These are phyloP conservation scores for Saturnispora besseyi DNA, from an alignment of 805 yeast genomes.

Conservation along the genomic window DNA sequence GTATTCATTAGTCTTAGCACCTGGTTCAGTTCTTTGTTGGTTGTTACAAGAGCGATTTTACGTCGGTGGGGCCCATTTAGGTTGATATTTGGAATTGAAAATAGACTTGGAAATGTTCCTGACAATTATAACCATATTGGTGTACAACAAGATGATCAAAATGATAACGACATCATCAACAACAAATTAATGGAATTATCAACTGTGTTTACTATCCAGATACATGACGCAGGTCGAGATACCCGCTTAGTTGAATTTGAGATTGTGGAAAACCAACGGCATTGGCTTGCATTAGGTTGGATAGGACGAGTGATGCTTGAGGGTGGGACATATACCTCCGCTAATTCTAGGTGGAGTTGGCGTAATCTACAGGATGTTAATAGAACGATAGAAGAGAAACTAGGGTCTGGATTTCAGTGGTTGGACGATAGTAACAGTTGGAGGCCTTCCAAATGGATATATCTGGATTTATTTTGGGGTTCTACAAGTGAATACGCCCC, in stretches of 20 bases:
- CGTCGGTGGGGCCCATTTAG: background rate
- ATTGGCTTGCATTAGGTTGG: conserved; percentile 61
- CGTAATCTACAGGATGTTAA: background rate
- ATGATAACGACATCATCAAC: conserved; percentile 19
- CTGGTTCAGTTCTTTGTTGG: conserved; percentile 41
- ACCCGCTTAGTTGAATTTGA: conserved; percentile 43
- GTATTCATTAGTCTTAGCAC: conserved; percentile 33
- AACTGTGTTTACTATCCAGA: conserved; percentile 11
- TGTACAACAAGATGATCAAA: background rate
- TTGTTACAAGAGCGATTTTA: conserved; percentile 8
- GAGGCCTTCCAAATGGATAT: background rate
- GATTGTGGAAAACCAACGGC: conserved; percentile 47
- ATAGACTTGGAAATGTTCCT: background rate
- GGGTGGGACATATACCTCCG: conserved; percentile 40
- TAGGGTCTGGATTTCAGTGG: background rate
- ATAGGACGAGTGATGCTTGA: conserved; percentile 43
- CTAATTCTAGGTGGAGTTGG: conserved; percentile 19
- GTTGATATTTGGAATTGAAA: background rate
- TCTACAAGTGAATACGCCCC: background rate
- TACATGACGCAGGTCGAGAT: conserved; percentile 13
- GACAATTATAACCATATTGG: conserved; percentile 11
- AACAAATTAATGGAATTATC: conserved; percentile 33
- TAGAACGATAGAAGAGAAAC: background rate
- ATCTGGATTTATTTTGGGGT: background rate
- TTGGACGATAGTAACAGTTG: background rate